phyloP scores from a whole-genome alignment of 129 eudicot genomes.

The Ambrosia artemisiifolia region DNA sequence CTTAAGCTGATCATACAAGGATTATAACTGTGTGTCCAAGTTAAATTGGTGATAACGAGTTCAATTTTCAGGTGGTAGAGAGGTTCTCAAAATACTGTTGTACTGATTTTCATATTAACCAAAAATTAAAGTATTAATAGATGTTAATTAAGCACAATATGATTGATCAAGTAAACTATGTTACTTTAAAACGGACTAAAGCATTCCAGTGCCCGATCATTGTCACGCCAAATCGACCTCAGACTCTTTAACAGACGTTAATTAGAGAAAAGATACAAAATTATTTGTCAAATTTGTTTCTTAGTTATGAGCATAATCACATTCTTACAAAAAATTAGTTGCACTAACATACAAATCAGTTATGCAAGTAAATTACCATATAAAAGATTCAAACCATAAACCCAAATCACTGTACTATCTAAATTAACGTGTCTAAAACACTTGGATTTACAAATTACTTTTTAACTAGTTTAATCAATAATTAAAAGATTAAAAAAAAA shows the following conservation, averaged over 20 bases:
- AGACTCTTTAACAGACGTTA: not conserved
- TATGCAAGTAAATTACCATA: no score
- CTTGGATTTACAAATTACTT: not conserved
- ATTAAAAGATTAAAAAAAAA: not conserved
- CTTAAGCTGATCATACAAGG: conserved; percentile 3
- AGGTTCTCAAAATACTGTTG: not conserved
- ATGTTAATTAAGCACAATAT: not conserved
- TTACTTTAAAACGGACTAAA: not conserved
- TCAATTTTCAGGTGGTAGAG: not conserved
- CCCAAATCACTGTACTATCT: not conserved
- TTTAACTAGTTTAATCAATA: not conserved
- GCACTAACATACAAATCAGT: not conserved
- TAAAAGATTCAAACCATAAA: not conserved
- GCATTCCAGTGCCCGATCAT: not conserved
- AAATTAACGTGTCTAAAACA: not conserved
- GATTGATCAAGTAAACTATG: not conserved
- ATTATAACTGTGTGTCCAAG: not conserved
- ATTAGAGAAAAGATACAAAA: not conserved
- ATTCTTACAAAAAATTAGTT: no score
- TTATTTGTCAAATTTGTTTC: not conserved
- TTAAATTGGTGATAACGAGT: not conserved
- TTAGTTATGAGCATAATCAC: no score
- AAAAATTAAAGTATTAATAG: not conserved
- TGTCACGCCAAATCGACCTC: not conserved
- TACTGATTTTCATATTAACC: conserved; percentile 9